Evolutionary conservation across 1,284 basidiomycete species (phyloP), one percentile per base, ranked within the genome.

Genomic region (Tilletia horrida): DNA sequence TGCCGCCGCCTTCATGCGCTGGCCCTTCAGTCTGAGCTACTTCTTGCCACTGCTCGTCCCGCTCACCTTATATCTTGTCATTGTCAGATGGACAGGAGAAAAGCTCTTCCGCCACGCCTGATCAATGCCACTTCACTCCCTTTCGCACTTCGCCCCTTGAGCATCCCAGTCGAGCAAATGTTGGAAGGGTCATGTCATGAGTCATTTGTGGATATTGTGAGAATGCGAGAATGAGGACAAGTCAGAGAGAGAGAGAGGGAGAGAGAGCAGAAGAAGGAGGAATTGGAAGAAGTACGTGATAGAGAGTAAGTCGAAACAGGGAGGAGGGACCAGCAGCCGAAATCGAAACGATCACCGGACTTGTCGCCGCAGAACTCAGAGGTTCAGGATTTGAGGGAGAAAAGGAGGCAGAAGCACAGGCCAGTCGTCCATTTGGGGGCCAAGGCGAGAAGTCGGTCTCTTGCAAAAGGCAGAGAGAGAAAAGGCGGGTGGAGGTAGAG

Each of bases 41-140:
- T 76, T 76, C 62, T n/a, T 73, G 18, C 76, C 77, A 0, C 68
- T 79, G 21, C 50, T 76, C 25, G 67, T 78, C 4, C 78, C 78
- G 0, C 70, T 80, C 8, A 66, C 75, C n/a, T 70, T 70, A 16
- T 80, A 79, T 52, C 27, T 79, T n/a, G 71, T 76, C 45, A 78
- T 80, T 40, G 77, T 76, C 14, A 71, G 76, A 35, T 80, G 76
- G 75, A 78, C 76, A 2, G 78, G 69, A 71, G 74, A 75, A 21
- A 73, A 75, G 65, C 71, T 71, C 29, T 73, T 71, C 52, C 68
- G 74, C n/a, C 74, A 73, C 61, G 70, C 74, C 1, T 73, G 45
- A n/a, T n/a, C n/a, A n/a, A n/a, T n/a, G n/a, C n/a, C n/a, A n/a
- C n/a, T n/a, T n/a, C n/a, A n/a, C n/a, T n/a, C n/a, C n/a, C n/a